A percentile compares a stretch with the other conserved stretches of the same genome.
These are phyloP conservation scores for Wickerhamiella qilinensis DNA, from an alignment of 805 yeast species.

Conservation along the genomic window DNA sequence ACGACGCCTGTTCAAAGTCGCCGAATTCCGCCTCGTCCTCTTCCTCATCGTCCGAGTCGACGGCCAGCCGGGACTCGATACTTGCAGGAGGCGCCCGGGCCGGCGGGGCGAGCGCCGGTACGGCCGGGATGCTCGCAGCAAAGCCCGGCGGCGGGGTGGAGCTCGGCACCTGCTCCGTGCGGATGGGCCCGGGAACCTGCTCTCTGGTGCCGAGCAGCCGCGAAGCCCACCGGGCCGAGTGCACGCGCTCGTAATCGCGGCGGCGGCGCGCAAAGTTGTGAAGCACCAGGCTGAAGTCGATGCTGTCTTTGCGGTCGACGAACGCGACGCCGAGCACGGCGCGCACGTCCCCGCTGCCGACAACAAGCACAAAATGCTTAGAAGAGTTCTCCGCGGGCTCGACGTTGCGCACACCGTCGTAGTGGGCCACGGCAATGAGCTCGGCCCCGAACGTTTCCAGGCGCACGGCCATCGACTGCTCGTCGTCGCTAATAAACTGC, in stretches of 20 bases:
- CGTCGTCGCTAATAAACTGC: neutral
- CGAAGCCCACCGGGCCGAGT: neutral
- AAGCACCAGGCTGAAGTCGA: conserved; percentile 25
- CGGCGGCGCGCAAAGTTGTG: conserved; percentile 18
- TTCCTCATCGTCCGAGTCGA: conserved; percentile 17
- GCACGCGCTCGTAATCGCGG: neutral
- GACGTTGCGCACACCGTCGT: conserved; percentile 18
- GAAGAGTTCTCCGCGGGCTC: conserved; percentile 21
- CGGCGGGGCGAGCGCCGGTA: conserved; percentile 18
- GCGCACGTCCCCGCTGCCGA: conserved; percentile 19
- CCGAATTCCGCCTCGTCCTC: conserved; percentile 14
- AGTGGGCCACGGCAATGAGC: conserved; percentile 25
- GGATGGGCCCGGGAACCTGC: neutral
- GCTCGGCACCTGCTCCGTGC: neutral
- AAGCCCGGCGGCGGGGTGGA: conserved; percentile 1
- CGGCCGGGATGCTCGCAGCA: conserved; percentile 2
- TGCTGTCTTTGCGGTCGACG: conserved; percentile 20
- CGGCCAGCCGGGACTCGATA: neutral
- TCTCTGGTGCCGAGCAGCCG: neutral
- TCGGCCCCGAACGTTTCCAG: conserved; percentile 19
- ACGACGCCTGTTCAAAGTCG: conserved; percentile 17
- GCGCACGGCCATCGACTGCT: conserved; percentile 12
- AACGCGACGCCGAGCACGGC: conserved; percentile 30
- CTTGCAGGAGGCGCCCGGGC: conserved; percentile 4
- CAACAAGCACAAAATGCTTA: conserved; percentile 23